A percentile compares a stretch with the other conserved stretches of the same genome.
Evolutionary conservation across 768 basidiomycete species (phyloP).

Genomic region (Agaricus blazei): DNA sequence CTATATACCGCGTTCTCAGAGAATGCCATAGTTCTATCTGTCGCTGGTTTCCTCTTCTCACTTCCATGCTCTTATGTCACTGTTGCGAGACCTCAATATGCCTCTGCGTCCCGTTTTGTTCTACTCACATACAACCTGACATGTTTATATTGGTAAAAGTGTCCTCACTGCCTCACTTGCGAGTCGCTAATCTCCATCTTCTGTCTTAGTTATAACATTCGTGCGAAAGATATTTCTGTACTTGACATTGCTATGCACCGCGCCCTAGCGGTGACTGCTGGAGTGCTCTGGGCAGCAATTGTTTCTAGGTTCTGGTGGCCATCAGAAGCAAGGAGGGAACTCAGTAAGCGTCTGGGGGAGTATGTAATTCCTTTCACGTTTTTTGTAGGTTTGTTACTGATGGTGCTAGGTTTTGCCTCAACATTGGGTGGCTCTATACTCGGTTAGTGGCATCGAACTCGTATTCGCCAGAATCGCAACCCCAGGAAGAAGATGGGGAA

Average conservation of each 20-base stretch:
- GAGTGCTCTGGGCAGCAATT: conserved; percentile 85
- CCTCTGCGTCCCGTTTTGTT: conserved; percentile 73
- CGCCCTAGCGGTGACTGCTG: conserved; percentile 73
- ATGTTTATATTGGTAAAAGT: conserved; percentile 57
- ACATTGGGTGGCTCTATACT: conserved; percentile 93
- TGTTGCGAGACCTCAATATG: conserved; percentile 71
- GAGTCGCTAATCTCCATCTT: not conserved
- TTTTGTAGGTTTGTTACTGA: not conserved
- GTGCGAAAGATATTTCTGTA: conserved; percentile 57
- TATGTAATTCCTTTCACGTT: conserved; percentile 24
- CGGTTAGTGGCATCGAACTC: conserved; percentile 87
- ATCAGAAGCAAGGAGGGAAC: conserved; percentile 83
- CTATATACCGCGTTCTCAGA: conserved; percentile 76
- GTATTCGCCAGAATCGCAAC: conserved; percentile 46
- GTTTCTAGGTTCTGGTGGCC: conserved; percentile 96
- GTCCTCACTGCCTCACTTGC: not conserved
- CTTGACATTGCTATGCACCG: conserved; percentile 71
- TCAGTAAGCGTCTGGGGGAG: conserved; percentile 85
- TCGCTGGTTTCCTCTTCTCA: conserved; percentile 86
- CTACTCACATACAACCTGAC: conserved; percentile 89
- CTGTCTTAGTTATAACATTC: conserved; percentile 66
- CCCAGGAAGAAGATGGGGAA: conserved; percentile 22
- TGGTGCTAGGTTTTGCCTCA: conserved; percentile 72
- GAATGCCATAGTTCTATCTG: conserved; percentile 64
- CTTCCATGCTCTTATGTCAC: conserved; percentile 93